Evolutionary conservation across 495 filamentous ascomycete species (phyloP).

Genomic region (Rostrohypoxylon terebratum): DNA sequence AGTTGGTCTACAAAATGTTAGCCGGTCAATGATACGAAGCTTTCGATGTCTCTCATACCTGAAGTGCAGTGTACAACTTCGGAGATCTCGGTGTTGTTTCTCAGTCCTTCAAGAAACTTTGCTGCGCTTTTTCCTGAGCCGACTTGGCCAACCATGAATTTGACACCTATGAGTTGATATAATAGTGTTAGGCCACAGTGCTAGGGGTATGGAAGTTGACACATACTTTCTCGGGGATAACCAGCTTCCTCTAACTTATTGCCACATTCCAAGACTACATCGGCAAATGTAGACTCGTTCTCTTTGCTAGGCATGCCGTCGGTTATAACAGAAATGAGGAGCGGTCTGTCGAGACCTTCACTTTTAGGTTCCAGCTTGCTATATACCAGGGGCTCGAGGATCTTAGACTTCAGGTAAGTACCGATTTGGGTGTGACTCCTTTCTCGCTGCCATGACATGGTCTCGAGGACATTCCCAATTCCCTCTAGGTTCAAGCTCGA

Average conservation of each 20-base stretch:
- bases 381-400: background rate
- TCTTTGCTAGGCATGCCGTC: background rate
- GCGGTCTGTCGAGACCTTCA: background rate
- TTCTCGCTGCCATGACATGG: background rate
- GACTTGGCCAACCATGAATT: conserved; percentile 8
- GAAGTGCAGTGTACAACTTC: conserved; percentile 7
- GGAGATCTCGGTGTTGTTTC: conserved; percentile 2
- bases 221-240: conserved; percentile 3
- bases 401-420: background rate
- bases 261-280: conserved; percentile 8
- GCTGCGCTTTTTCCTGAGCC: background rate
- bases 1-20: background rate
- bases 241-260: conserved; percentile 1
- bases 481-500: background rate
- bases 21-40: background rate
- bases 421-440: background rate
- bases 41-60: background rate
- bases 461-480: background rate
- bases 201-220: background rate
- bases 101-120: background rate
- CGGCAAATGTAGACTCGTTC: background rate
- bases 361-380: background rate
- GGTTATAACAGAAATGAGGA: background rate
- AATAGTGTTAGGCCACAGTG: background rate
- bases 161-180: background rate